phyloP scores from a whole-genome alignment of 768 basidiomycete genomes.

The Mycena floridula region DNA sequence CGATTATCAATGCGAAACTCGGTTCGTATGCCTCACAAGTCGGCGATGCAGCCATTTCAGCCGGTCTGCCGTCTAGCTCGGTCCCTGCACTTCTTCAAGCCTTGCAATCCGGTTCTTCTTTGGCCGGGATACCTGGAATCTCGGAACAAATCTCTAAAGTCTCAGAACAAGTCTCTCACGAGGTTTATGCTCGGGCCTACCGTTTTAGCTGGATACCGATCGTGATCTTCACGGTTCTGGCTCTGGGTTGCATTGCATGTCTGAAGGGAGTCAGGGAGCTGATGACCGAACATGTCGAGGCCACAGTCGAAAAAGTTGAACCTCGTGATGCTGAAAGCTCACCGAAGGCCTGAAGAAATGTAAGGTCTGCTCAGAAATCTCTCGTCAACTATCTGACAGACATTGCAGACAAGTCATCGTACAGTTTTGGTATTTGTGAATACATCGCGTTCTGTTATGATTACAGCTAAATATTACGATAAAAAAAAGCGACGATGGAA shows the following conservation, averaged over 20 bases:
- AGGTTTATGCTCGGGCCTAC: background rate
- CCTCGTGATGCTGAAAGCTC: no score
- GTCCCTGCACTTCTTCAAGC: slow-evolving; percentile 8
- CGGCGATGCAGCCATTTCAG: slow-evolving; percentile 10
- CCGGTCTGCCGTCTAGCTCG: slow-evolving; percentile 8
- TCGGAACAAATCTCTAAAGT: background rate
- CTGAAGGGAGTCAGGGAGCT: slow-evolving; percentile 11
- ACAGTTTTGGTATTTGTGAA: no score
- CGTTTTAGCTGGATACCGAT: background rate
- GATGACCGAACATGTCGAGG: slow-evolving; percentile 13
- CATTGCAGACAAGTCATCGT: no score
- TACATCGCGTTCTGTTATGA: no score
- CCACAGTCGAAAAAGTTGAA: slow-evolving; percentile 7
- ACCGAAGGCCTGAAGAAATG: no score
- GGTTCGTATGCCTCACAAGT: slow-evolving; percentile 10
- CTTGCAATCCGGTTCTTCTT: slow-evolving; percentile 3
- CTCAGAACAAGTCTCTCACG: background rate
- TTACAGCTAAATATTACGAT: no score
- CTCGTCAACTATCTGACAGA: no score
- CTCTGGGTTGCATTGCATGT: slow-evolving; percentile 11
- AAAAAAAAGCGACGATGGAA: no score
- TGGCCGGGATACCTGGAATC: background rate
- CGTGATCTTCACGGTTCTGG: slow-evolving; percentile 1
- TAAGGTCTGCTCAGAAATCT: no score
- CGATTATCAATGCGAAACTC: slow-evolving; percentile 15